Percentiles rank a stretch among this genome's conserved stretches.
phyloP scores from a whole-genome alignment of 305 asterid species.

The Stenogyne calaminthoides region DNA sequence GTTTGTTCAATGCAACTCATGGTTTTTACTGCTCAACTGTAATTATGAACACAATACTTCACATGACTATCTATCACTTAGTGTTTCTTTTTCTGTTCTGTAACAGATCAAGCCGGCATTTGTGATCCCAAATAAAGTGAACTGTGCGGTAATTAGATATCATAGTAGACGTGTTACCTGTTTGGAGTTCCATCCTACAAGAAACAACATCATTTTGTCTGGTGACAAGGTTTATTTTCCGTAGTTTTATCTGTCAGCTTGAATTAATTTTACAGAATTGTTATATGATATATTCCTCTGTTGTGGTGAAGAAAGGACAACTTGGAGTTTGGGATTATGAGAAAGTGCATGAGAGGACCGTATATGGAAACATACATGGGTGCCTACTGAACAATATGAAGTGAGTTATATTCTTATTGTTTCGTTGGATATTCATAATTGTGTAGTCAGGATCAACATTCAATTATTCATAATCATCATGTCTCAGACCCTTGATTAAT shows the following conservation, averaged over 20 bases:
- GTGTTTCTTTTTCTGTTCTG: constrained; percentile 21
- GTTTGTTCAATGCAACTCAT: constrained; percentile 1
- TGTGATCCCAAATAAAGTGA: constrained; percentile 83
- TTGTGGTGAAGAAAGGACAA: constrained; percentile 83
- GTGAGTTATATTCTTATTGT: constrained; percentile 48
- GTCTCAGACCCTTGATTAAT: constrained; percentile 24
- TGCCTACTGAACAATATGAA: constrained; percentile 91
- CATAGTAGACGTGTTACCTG: constrained; percentile 96
- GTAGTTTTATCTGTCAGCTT: background rate
- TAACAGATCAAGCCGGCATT: constrained; percentile 75
- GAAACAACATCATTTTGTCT: constrained; percentile 75
- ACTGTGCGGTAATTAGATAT: constrained; percentile 87
- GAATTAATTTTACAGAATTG: constrained; percentile 16
- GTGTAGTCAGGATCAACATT: background rate
- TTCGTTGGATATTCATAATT: constrained; percentile 7
- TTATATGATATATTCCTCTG: constrained; percentile 21
- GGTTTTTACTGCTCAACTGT: constrained; percentile 4
- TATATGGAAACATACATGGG: constrained; percentile 74
- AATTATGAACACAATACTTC: background rate
- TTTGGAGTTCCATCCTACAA: constrained; percentile 96
- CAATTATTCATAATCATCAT: constrained; percentile 18
- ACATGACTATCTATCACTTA: background rate
- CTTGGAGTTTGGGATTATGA: constrained; percentile 97
- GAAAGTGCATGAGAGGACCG: constrained; percentile 82
- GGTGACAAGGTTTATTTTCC: constrained; percentile 80